Percentiles rank a stretch among this genome's conserved stretches.
Conservation (phyloP, 805 yeast genomes). For the Groenewaldozyma salmanticensis region DNA sequence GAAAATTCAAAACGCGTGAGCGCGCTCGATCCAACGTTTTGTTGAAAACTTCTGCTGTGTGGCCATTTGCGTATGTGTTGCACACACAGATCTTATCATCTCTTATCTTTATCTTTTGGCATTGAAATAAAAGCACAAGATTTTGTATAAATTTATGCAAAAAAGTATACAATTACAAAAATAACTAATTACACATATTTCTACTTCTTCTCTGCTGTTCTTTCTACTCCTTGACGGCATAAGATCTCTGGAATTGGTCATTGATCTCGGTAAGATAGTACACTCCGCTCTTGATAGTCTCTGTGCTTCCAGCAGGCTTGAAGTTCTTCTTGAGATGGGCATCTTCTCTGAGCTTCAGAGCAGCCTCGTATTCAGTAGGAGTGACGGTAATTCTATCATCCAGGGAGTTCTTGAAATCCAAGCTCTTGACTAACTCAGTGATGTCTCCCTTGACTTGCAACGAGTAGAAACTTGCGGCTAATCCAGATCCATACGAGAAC, state of each 20-base stretch:
- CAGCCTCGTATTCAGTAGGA: constrained; percentile 75
- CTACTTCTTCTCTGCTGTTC: no score
- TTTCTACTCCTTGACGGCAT: constrained; percentile 53
- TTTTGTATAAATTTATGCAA: background rate
- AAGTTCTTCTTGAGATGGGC: constrained; percentile 75
- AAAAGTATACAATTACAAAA: background rate
- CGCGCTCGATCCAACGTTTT: no score
- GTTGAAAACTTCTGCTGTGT: background rate
- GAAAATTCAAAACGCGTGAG: no score
- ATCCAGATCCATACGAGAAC: constrained; percentile 97
- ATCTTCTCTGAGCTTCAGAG: constrained; percentile 77
- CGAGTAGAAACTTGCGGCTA: constrained; percentile 84
- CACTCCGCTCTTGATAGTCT: constrained; percentile 60
- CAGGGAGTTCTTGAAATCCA: constrained; percentile 61
- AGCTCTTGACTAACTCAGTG: constrained; percentile 47
- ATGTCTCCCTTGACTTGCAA: constrained; percentile 75
- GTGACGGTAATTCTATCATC: constrained; percentile 53
- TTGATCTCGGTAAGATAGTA: constrained; percentile 79
- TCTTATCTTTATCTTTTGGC: background rate
- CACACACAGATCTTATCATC: no score
- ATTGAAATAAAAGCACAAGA: background rate
- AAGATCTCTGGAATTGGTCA: constrained; percentile 79
- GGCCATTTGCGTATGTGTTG: background rate
- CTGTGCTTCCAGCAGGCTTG: constrained; percentile 72
- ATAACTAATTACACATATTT: no score